Evolutionary conservation across 805 yeast species (phyloP), one percentile per base, ranked within the genome.

Genomic region (Schwanniomyces polymorphus): DNA sequence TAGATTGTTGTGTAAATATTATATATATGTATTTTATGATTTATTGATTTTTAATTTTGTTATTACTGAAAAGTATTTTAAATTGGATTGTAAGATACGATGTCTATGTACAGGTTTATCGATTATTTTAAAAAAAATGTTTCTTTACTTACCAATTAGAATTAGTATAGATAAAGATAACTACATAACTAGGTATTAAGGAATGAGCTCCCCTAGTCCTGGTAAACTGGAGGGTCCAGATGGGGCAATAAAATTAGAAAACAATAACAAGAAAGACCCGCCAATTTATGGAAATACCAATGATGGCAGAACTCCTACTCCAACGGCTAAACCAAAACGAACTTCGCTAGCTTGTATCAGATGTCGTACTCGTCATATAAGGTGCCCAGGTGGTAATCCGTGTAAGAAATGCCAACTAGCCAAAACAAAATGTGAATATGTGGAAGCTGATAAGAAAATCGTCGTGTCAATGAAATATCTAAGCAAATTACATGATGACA

Each of bases 331-430:
- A 27, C 67, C 57, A 26, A 71, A 70, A 47, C 51, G 76, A 34
- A 67, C 68, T 7, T 55, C 66, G n/a, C 54, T 71, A 38, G 78
- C 78, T 5, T 86, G 92, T 61, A 78, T 79, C 2, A 67, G 88
- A 39, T 87, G 94, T 59, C 72, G 92, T 27, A 76, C 80, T 41
- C 74, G 90, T 44, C 94, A 87, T 63, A 81, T 85, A 38, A 79
- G 86, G 51, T 87, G 94, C 58, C 89, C 89, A 11, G 91, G 91
- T 1, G 89, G 88, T 1, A 79, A 83, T 41, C 90, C 91, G 0
- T 87, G 94, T 60, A 63, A 70, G 43, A 82, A 82, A 56, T 87
- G 94, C 59, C 64, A 63, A 11, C 60, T 74, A 42, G 80, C 85
- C 12, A 76, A 74, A 42, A 68, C 81, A 3, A 72, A 73, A 18